Percentiles rank a stretch among this genome's conserved stretches.
Evolutionary conservation across 164 flowering plant genomes (phyloP).

Genomic region (Chloranthus sessilifolius): DNA sequence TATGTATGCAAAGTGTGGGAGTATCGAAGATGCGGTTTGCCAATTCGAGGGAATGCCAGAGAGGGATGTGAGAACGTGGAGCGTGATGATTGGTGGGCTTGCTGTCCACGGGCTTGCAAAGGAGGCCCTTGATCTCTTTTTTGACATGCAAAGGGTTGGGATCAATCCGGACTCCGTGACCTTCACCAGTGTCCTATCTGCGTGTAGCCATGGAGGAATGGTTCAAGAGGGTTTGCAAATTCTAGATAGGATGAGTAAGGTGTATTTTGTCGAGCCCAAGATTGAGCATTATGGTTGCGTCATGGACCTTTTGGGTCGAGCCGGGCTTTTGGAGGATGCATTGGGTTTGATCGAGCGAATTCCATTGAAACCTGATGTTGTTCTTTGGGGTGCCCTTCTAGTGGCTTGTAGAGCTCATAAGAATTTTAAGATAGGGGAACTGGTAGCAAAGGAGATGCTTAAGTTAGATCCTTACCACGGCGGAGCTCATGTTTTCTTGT

Average conservation of each 20-base stretch:
- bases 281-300: slow-evolving; percentile 21
- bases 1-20: slow-evolving; percentile 28
- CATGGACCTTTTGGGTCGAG: slow-evolving; percentile 15
- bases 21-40: slow-evolving; percentile 15
- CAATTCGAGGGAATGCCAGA: slow-evolving; percentile 12
- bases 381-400: slow-evolving; percentile 24
- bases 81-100: slow-evolving; percentile 27
- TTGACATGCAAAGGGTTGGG: slow-evolving; percentile 15
- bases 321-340: slow-evolving; percentile 14
- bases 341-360: slow-evolving; percentile 11
- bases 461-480: slow-evolving; percentile 22
- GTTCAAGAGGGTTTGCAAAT: slow-evolving; percentile 16
- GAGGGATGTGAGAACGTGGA: slow-evolving; percentile 26
- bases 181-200: slow-evolving; percentile 18
- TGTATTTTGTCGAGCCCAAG: slow-evolving; percentile 9
- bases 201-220: slow-evolving; percentile 26
- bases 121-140: slow-evolving; percentile 19
- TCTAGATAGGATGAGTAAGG: slow-evolving; percentile 10
- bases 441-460: slow-evolving; percentile 26
- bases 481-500: slow-evolving; percentile 26
- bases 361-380: slow-evolving; percentile 17
- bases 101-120: slow-evolving; percentile 22
- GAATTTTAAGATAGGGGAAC: slow-evolving; percentile 21
- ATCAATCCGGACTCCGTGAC: slow-evolving; percentile 22
- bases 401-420: slow-evolving; percentile 22